These are phyloP conservation scores for Neonectria ditissima DNA, from an alignment of 2,329 filamentous ascomycete species.

Conservation along the genomic window DNA sequence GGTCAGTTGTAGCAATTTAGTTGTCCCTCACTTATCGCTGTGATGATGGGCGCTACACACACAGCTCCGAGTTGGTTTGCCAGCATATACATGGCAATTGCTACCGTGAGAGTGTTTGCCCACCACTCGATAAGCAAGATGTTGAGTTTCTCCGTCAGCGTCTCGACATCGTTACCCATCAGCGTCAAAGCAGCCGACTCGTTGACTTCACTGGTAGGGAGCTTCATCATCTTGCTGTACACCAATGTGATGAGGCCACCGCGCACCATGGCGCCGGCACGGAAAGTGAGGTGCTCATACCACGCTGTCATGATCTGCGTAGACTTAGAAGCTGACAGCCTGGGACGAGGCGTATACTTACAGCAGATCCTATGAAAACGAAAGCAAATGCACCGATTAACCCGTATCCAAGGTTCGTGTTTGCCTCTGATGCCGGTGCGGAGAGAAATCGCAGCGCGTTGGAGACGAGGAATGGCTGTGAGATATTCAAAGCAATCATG, in stretches of 20 bases:
- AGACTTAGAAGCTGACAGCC: background rate
- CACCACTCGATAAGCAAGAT: constrained; percentile 48
- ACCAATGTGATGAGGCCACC: constrained; percentile 47
- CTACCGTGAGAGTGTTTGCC: constrained; percentile 48
- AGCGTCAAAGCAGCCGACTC: constrained; percentile 47
- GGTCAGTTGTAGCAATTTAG: background rate
- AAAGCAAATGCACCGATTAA: constrained; percentile 49
- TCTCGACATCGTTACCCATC: constrained; percentile 51
- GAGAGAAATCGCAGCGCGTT: constrained; percentile 45
- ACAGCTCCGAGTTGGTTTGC: constrained; percentile 49
- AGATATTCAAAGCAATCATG: constrained; percentile 46
- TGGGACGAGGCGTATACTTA: constrained; percentile 24
- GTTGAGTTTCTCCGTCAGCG: constrained; percentile 43
- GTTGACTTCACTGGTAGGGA: constrained; percentile 42
- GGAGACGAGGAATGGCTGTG: constrained; percentile 48
- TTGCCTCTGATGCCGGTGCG: constrained; percentile 39
- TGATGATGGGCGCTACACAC: constrained; percentile 48
- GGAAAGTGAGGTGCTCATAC: constrained; percentile 49
- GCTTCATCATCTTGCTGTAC: constrained; percentile 46
- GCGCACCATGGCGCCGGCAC: constrained; percentile 46
- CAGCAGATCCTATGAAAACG: constrained; percentile 49
- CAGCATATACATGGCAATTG: constrained; percentile 48
- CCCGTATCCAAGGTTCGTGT: constrained; percentile 46
- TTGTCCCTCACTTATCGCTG: constrained; percentile 44
- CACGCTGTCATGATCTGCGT: constrained; percentile 46